Base-by-base conservation (phyloP, 2,329 filamentous ascomycete genomes). In the Phialophora expanda region DNA sequence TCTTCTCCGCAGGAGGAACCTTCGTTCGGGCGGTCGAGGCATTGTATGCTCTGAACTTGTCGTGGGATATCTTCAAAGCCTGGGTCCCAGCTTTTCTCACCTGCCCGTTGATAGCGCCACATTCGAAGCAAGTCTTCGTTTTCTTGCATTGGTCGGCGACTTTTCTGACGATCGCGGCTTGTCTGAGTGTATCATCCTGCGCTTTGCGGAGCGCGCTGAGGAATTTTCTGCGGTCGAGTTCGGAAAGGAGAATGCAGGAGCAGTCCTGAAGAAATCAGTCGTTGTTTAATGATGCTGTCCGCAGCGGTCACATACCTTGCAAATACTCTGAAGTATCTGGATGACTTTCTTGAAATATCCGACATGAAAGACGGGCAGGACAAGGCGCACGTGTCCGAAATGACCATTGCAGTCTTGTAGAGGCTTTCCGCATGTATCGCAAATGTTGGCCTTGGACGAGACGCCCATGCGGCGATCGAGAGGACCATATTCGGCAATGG, bases 271-370 rank as follows among this genome's bases (percentile, higher is more conserved):
- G 50, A 62, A 50, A 62, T 65, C 26, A 64, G 53, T 63, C 66
- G 26, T 50, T 34, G 9, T 58, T n/a, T 17, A 5, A 56, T 48
- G 63, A 41, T 9, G 12, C 55, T 54, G 22, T 34, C 51, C 55
- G 50, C 67, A 28, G 4, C 44, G 20, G 20, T 51, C 46, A 26
- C 28, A 56, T 75, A 51, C 82, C 77, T 97, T 99, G 88, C 95
- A 99, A 70, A 99, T 96, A 74, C 95, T 90, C 76, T 98, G 93
- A 26, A 99, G 84, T 63, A 97, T 93, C 53, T 89, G 89, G 75
- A 96, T 94, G 70, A 95, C 92, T 76, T 96, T 93, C 76, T 93
- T 95, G 73, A 99, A 86, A 76, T 97, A 99, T 44, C 95, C 95
- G 70, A 98, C 93, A 76, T 99, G 95, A 75, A 98, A 98, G 51